A percentile compares a stretch with the other conserved stretches of the same genome.
Conservation (phyloP, 2,329 filamentous ascomycete species). For the Fusarium sp. region DNA sequence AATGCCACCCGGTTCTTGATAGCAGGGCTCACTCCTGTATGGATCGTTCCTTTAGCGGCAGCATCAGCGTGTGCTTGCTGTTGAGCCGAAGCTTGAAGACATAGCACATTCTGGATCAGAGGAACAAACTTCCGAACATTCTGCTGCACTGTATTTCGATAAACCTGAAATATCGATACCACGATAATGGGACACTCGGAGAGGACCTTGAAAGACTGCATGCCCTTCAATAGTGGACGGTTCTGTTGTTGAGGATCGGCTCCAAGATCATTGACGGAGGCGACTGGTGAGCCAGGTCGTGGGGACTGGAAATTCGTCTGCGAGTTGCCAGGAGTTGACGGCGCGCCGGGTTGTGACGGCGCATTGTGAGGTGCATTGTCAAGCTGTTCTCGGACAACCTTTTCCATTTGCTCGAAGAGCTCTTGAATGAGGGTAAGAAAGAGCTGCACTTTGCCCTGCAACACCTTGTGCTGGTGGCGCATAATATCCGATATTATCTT, state of each 20-base stretch:
- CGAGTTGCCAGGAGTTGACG: constrained; percentile 74
- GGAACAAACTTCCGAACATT: constrained; percentile 95
- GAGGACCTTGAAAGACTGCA: constrained; percentile 99
- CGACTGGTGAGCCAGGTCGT: constrained; percentile 88
- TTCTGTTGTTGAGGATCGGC: constrained; percentile 84
- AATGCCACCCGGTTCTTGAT: constrained; percentile 96
- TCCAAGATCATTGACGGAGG: constrained; percentile 82
- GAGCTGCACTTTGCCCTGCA: constrained; percentile 82
- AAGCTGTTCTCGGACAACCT: constrained; percentile 93
- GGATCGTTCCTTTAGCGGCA: constrained; percentile 80
- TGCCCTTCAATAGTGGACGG: constrained; percentile 86
- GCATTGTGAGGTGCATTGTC: constrained; percentile 75
- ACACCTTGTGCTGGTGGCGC: constrained; percentile 87
- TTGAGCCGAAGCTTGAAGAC: constrained; percentile 91
- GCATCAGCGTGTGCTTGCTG: constrained; percentile 91
- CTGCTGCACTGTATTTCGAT: constrained; percentile 79
- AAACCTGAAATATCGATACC: constrained; percentile 96
- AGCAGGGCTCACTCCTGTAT: constrained; percentile 90
- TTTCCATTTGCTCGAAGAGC: constrained; percentile 94
- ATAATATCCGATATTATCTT: constrained; percentile 98
- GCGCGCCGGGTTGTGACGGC: constrained; percentile 64
- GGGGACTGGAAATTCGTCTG: constrained; percentile 86
- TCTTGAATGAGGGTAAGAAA: constrained; percentile 95
- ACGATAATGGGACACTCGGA: constrained; percentile 99
- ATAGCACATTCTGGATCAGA: constrained; percentile 88